A percentile compares a stretch with the other conserved stretches of the same genome.
phyloP scores from a whole-genome alignment of 208 protist genomes.

The Crithidia expoeki region DNA sequence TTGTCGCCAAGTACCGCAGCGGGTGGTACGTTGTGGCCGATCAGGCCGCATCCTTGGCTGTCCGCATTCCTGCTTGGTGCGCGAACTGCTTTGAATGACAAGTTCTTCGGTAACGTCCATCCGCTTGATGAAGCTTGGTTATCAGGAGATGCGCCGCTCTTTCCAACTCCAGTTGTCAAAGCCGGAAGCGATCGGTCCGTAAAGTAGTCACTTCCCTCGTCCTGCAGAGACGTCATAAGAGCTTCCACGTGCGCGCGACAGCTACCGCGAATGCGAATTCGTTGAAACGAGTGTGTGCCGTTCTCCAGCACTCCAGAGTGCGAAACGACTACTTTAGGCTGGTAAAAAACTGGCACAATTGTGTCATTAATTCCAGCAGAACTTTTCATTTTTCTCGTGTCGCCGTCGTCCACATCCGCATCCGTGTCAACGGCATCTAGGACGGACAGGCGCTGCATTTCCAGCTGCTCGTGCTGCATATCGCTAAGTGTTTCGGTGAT shows the following conservation, averaged over 20 bases:
- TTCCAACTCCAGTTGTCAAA: background rate
- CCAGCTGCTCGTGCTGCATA: slow-evolving; percentile 71
- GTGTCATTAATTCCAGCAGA: background rate
- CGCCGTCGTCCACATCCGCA: slow-evolving; percentile 16
- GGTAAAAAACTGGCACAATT: slow-evolving; percentile 83
- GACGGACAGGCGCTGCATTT: slow-evolving; percentile 70
- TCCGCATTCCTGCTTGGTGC: background rate
- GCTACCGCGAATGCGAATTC: slow-evolving; percentile 87
- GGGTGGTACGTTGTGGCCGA: slow-evolving; percentile 19
- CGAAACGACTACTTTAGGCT: slow-evolving; percentile 80
- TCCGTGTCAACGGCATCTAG: slow-evolving; percentile 45
- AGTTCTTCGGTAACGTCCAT: slow-evolving; percentile 31
- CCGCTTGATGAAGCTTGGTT: background rate
- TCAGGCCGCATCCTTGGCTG: slow-evolving; percentile 5
- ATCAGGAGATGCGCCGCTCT: background rate
- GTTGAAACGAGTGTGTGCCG: slow-evolving; percentile 82
- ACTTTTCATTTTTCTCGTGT: background rate
- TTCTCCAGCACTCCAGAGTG: slow-evolving; percentile 83
- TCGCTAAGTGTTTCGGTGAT: slow-evolving; percentile 69
- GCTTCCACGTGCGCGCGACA: slow-evolving; percentile 79
- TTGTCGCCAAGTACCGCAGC: slow-evolving; percentile 9
- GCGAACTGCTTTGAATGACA: slow-evolving; percentile 31
- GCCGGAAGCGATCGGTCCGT: slow-evolving; percentile 44
- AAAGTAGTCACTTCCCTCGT: slow-evolving; percentile 58
- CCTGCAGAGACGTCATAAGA: slow-evolving; percentile 54